Percentiles rank a stretch among this genome's conserved stretches.
These are phyloP conservation scores for Mycena crocata DNA, from an alignment of 768 basidiomycete genomes.

Conservation along the genomic window DNA sequence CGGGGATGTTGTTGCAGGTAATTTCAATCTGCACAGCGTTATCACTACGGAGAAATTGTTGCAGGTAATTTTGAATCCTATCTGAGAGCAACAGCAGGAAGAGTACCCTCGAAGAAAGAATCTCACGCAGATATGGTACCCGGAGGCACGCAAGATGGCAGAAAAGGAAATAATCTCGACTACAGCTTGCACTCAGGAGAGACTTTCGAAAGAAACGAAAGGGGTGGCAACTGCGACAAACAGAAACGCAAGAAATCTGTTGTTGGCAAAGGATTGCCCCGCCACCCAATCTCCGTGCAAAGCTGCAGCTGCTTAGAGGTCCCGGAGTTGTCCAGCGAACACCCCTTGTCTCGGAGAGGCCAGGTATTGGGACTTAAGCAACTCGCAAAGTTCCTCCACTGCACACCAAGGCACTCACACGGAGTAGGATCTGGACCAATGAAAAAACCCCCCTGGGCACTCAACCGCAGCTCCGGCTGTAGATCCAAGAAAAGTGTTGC, in stretches of 20 bases:
- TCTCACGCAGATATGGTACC: conserved; percentile 1
- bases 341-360: not conserved
- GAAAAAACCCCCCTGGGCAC: not conserved
- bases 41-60: no score
- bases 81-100: no score
- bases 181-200: not conserved
- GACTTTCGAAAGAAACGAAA: not conserved
- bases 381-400: conserved; percentile 1
- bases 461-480: not conserved
- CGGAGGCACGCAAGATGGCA: not conserved
- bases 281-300: conserved; percentile 1
- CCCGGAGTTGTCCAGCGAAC: not conserved
- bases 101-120: not conserved
- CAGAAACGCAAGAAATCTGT: not conserved
- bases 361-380: conserved; percentile 1
- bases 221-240: conserved; percentile 1
- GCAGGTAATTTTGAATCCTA: no score
- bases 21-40: no score
- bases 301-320: not conserved
- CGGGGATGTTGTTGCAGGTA: no score
- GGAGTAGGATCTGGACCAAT: not conserved
- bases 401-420: not conserved
- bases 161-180: not conserved
- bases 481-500: no score
- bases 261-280: not conserved